A percentile compares a stretch with the other conserved stretches of the same genome.
These are phyloP conservation scores for Fusarium decemcellulare DNA, from an alignment of 2,329 filamentous ascomycete species.

Conservation along the genomic window DNA sequence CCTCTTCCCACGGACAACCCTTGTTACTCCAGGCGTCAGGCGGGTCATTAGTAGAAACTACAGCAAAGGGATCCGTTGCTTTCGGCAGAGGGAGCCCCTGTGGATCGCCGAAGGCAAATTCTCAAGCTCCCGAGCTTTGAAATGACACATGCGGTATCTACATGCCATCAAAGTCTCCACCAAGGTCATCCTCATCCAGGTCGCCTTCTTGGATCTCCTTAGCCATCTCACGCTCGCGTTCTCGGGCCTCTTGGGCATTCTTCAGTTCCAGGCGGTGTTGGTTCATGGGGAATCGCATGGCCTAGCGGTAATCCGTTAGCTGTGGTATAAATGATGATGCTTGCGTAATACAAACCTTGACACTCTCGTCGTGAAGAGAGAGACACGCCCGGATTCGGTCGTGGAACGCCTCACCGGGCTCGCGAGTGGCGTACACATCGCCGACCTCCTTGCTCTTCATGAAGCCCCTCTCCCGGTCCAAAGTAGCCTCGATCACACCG, in stretches of 20 bases:
- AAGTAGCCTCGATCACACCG: slow-evolving; percentile 94
- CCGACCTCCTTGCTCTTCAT: slow-evolving; percentile 99
- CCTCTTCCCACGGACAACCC: slow-evolving; percentile 23
- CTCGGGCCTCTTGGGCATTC: slow-evolving; percentile 97
- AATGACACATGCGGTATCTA: slow-evolving; percentile 62
- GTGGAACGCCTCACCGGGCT: slow-evolving; percentile 97
- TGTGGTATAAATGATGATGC: background rate
- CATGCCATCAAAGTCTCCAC: slow-evolving; percentile 96
- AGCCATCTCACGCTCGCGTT: slow-evolving; percentile 95
- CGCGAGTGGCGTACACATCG: slow-evolving; percentile 95
- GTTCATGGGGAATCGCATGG: slow-evolving; percentile 99
- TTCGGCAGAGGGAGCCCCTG: slow-evolving; percentile 19
- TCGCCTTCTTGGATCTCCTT: slow-evolving; percentile 99
- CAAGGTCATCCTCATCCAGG: slow-evolving; percentile 95
- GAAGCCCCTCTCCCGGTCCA: slow-evolving; percentile 94
- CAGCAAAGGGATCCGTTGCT: slow-evolving; percentile 30
- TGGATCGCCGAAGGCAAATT: slow-evolving; percentile 24
- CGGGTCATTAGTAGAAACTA: slow-evolving; percentile 38
- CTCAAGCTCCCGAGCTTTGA: slow-evolving; percentile 21
- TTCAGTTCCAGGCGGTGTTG: slow-evolving; percentile 97
- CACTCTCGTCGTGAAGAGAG: slow-evolving; percentile 94
- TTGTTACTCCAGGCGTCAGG: slow-evolving; percentile 27
- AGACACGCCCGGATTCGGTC: slow-evolving; percentile 95
- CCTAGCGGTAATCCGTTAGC: slow-evolving; percentile 63
- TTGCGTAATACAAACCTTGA: slow-evolving; percentile 76